phyloP scores from a whole-genome alignment of 768 basidiomycete genomes.

The Boletus rubescentipes region DNA sequence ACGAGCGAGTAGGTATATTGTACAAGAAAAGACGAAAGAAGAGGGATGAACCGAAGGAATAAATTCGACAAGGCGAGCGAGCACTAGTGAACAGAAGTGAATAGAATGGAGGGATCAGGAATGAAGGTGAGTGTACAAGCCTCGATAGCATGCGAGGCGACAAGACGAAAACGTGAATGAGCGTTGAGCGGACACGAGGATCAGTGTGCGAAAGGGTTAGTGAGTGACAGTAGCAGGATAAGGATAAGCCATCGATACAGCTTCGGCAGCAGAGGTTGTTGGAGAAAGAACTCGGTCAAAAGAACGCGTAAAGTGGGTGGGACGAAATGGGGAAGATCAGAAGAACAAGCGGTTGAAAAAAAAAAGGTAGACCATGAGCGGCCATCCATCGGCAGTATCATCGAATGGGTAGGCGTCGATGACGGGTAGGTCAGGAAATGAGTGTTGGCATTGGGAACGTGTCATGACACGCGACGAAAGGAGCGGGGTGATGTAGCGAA shows the following conservation, averaged over 20 bases:
- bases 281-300: not conserved
- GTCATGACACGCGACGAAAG: not conserved
- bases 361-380: not conserved
- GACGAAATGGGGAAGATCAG: not conserved
- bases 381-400: not conserved
- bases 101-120: not conserved
- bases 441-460: not conserved
- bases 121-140: conserved; percentile 3
- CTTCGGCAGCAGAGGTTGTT: not conserved
- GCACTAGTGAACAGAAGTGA: not conserved
- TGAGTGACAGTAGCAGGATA: not conserved
- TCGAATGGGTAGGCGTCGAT: not conserved
- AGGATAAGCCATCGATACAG: not conserved
- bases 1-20: not conserved
- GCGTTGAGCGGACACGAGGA: not conserved
- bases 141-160: not conserved
- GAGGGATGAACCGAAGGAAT: not conserved
- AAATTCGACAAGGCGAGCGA: not conserved
- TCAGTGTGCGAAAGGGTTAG: conserved; percentile 1
- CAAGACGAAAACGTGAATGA: conserved; percentile 1
- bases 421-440: not conserved
- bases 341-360: not conserved
- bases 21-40: conserved; percentile 19
- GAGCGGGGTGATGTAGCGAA: conserved; percentile 1
- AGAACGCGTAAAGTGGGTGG: not conserved